Evolutionary conservation across 2,329 filamentous ascomycete species (phyloP).

Genomic region (Botrytis hyacinthi): DNA sequence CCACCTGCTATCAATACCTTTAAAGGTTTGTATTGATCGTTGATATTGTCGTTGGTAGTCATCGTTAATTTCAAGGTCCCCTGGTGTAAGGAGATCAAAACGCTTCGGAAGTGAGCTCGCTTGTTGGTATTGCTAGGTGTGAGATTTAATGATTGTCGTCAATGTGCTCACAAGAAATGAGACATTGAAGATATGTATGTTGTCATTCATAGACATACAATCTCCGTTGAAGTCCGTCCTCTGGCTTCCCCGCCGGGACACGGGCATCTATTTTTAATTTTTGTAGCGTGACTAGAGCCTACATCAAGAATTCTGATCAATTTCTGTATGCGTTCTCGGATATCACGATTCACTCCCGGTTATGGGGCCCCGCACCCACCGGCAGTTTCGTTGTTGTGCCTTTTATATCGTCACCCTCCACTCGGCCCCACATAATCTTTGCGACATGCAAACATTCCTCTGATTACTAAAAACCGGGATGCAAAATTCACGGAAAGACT

Average conservation of each 20-base stretch:
- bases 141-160: not conserved
- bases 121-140: not conserved
- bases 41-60: not conserved
- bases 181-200: not conserved
- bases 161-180: not conserved
- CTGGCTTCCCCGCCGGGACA: not conserved
- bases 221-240: not conserved
- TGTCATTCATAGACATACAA: not conserved
- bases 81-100: not conserved
- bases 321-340: not conserved
- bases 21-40: slow-evolving; percentile 5
- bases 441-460: not conserved
- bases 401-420: not conserved
- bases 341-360: not conserved
- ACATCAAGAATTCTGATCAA: rapidly evolving
- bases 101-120: not conserved
- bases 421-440: not conserved
- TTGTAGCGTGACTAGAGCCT: not conserved
- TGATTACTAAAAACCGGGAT: not conserved
- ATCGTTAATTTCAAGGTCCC: not conserved
- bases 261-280: not conserved
- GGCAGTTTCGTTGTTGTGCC: not conserved
- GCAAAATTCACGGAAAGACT: not conserved
- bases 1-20: slow-evolving; percentile 29
- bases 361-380: not conserved